Conservation (phyloP, 257 asterid genomes). For the Hygrophila difformis region DNA sequence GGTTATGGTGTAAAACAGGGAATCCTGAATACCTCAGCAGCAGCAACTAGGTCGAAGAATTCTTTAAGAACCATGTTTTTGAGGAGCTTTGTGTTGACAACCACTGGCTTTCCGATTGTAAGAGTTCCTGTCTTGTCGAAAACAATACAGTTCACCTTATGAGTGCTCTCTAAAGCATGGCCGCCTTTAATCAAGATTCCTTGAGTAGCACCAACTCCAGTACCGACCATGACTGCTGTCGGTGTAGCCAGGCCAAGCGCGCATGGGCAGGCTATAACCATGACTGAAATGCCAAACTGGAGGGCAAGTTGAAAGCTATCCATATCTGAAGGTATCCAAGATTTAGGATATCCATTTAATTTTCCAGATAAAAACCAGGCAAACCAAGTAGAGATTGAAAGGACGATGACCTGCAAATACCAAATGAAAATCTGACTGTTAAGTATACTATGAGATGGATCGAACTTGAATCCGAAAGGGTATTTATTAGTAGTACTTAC, state of each 20-base stretch:
- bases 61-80: slow-evolving; percentile 41
- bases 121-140: slow-evolving; percentile 92
- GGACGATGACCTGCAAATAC: slow-evolving; percentile 38
- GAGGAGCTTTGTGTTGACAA: slow-evolving; percentile 44
- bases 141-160: slow-evolving; percentile 64
- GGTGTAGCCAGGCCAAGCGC: slow-evolving; percentile 93
- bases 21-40: slow-evolving; percentile 56
- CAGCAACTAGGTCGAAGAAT: slow-evolving; percentile 55
- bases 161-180: slow-evolving; percentile 74
- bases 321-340: slow-evolving; percentile 70
- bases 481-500: no score
- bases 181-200: slow-evolving; percentile 71
- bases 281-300: slow-evolving; percentile 82
- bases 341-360: slow-evolving; percentile 44
- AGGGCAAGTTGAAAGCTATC: slow-evolving; percentile 79
- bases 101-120: slow-evolving; percentile 75
- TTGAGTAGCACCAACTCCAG: slow-evolving; percentile 68
- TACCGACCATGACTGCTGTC: slow-evolving; percentile 88
- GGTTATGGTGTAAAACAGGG: not conserved
- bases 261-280: slow-evolving; percentile 91
- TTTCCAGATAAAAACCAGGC: slow-evolving; percentile 69
- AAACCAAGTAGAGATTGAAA: slow-evolving; percentile 52
- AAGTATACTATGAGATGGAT: not conserved
- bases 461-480: not conserved
- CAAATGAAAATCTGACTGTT: not conserved